Base-by-base conservation (phyloP, 768 basidiomycete species). In the Scleroderma citrinum region DNA sequence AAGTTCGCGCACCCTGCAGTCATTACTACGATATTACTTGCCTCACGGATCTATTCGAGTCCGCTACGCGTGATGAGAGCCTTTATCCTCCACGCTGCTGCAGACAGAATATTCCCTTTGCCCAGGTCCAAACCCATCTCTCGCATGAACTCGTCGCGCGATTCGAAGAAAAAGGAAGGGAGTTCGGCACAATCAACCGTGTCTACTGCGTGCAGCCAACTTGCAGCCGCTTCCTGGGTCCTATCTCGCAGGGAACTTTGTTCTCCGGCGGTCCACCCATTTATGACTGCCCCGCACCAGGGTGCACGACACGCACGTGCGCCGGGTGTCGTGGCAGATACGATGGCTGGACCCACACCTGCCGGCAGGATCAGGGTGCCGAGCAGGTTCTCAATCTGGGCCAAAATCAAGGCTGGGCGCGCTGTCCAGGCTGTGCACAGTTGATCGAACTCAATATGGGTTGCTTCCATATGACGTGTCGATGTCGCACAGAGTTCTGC, bases 11-110 rank as follows among this genome's bases (percentile, higher is more conserved):
- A 0, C 64, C 64, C 1, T 73, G 72, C 44, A 60, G 63, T 21
- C 68, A 74, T 50, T 53, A 53, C 48, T 72, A 71, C 47, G 70
- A 70, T 45, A 48, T 53, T 11, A 55, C 1, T n/a, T 74, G 73
- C 52, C 10, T 65, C 24, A 58, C 59, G 3, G 55, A 64, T 31
- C 62, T 74, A 41, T 70, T 72, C 59, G 50, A 65, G 45, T 50
- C 61, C 13, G 61, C 71, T 1, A 64, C 59, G 5, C 53, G 48
- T 17, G 73, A 74, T 54, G 73, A 74, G 49, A 57, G 65, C 1
- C 63, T 75, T 24, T 72, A 62, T 53, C 73, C 72, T 3, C 72
- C 73, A 26, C 64, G 66, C 21, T 73, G 73, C 52, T 74, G 73
- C 51, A 53, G 62, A 29, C 56, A 56, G 26, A 50, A 51, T 7